Conservation (phyloP, 257 asterid species). For the Capsicum baccatum region DNA sequence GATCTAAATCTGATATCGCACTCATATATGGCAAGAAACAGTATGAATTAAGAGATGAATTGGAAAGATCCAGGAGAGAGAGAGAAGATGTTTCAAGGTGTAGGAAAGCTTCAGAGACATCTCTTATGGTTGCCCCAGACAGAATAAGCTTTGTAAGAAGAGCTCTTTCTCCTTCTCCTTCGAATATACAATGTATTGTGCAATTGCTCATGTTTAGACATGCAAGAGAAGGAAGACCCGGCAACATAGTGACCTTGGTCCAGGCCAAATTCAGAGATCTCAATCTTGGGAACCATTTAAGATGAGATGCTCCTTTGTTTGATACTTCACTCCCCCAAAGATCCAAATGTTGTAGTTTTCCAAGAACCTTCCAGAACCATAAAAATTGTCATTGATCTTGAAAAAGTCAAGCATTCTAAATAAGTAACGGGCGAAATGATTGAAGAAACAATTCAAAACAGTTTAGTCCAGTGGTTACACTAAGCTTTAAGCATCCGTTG, state of each 20-base stretch:
- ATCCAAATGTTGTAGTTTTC: conserved; percentile 69
- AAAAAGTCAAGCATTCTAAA: background rate
- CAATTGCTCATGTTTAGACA: conserved; percentile 89
- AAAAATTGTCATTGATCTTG: conserved; percentile 27
- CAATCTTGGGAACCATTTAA: conserved; percentile 63
- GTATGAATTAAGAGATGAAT: conserved; percentile 57
- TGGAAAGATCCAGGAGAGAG: conserved; percentile 65
- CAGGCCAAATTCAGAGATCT: conserved; percentile 76
- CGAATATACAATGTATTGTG: conserved; percentile 59
- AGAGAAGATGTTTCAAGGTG: conserved; percentile 56
- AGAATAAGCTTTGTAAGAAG: conserved; percentile 58
- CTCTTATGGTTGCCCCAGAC: conserved; percentile 61
- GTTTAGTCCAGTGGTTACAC: background rate
- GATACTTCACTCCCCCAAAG: conserved; percentile 89
- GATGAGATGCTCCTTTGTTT: conserved; percentile 58
- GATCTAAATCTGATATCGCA: conserved; percentile 65
- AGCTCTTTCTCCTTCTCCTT: conserved; percentile 58
- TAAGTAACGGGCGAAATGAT: conserved; percentile 6
- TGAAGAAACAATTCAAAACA: background rate
- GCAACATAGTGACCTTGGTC: conserved; percentile 76
- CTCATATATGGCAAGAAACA: conserved; percentile 60
- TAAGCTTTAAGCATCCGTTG: background rate
- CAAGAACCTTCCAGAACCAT: conserved; percentile 58
- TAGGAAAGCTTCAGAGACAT: conserved; percentile 55
- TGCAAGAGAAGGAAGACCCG: conserved; percentile 60